These are phyloP conservation scores for Cytospora schulzeri DNA, from an alignment of 2,329 filamentous ascomycete species.

Conservation along the genomic window DNA sequence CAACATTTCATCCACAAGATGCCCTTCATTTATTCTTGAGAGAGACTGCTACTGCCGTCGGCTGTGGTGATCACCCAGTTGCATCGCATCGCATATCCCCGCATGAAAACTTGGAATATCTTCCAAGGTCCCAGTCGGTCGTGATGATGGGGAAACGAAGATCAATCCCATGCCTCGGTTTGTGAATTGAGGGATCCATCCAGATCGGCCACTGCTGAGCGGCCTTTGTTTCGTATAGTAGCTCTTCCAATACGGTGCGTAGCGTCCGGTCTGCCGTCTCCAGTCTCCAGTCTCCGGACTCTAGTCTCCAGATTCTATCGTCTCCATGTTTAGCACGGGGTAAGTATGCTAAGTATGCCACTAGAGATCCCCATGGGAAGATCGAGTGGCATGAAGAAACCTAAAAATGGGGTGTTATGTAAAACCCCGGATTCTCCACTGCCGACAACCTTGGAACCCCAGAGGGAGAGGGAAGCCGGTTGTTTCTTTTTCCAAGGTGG, in stretches of 20 bases:
- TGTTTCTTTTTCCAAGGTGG: background rate
- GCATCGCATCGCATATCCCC: background rate
- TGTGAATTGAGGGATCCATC: background rate
- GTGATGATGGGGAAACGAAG: background rate
- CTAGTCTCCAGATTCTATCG: background rate
- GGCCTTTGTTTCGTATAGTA: background rate
- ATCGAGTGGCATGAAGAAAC: background rate
- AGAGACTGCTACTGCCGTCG: background rate
- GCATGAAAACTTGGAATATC: background rate
- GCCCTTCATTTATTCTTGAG: background rate
- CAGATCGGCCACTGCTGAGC: background rate
- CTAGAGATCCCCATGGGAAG: background rate
- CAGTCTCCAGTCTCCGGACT: background rate
- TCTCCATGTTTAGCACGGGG: background rate
- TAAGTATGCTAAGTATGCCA: background rate
- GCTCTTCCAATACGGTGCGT: background rate
- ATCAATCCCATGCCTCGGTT: background rate
- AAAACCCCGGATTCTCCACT: constrained; percentile 13
- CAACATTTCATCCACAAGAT: background rate
- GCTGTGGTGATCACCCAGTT: background rate
- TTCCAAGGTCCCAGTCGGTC: too few relatives aligned
- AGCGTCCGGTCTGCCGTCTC: background rate
- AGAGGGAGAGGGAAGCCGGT: too few relatives aligned
- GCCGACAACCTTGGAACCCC: too few relatives aligned
- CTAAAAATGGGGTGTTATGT: constrained; percentile 5